Conservation (phyloP, 805 yeast genomes). For the Diddensiella santjacobensis region DNA sequence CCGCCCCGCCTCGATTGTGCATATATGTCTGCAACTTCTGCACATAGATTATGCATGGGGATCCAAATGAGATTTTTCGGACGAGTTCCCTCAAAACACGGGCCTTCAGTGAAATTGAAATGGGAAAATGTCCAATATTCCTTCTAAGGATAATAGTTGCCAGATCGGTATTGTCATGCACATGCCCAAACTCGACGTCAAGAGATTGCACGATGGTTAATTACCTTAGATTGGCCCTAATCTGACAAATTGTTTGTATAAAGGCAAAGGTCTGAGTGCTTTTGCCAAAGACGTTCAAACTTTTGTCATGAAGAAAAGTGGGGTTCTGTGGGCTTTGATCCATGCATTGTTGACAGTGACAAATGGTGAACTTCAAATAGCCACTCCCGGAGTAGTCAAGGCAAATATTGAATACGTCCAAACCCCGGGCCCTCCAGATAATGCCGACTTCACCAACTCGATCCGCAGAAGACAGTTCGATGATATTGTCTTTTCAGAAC, state of each 20-base stretch:
- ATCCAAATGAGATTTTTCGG: too few relatives aligned
- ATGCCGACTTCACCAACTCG: background rate
- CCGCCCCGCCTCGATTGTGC: too few relatives aligned
- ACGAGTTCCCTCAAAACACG: too few relatives aligned
- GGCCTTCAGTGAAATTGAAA: too few relatives aligned
- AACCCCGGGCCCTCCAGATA: conserved; percentile 4
- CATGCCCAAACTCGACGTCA: background rate
- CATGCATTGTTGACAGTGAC: too few relatives aligned
- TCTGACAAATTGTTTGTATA: too few relatives aligned
- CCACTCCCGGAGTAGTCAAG: conserved; percentile 7
- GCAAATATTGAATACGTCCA: conserved; percentile 16
- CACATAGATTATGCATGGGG: too few relatives aligned
- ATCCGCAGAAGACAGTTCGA: conserved; percentile 11
- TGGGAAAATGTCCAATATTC: background rate
- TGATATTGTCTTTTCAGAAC: conserved; percentile 15
- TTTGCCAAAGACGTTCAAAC: too few relatives aligned
- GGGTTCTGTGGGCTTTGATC: too few relatives aligned
- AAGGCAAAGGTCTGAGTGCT: too few relatives aligned
- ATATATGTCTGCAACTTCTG: too few relatives aligned
- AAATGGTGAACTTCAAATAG: background rate
- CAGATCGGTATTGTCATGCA: background rate
- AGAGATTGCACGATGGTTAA: background rate
- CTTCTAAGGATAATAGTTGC: background rate
- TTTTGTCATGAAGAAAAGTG: too few relatives aligned
- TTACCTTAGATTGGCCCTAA: background rate